A percentile compares a stretch with the other conserved stretches of the same genome.
Evolutionary conservation across 108 stramenopile species (phyloP).

Genomic region (Discostella stelligeroides): DNA sequence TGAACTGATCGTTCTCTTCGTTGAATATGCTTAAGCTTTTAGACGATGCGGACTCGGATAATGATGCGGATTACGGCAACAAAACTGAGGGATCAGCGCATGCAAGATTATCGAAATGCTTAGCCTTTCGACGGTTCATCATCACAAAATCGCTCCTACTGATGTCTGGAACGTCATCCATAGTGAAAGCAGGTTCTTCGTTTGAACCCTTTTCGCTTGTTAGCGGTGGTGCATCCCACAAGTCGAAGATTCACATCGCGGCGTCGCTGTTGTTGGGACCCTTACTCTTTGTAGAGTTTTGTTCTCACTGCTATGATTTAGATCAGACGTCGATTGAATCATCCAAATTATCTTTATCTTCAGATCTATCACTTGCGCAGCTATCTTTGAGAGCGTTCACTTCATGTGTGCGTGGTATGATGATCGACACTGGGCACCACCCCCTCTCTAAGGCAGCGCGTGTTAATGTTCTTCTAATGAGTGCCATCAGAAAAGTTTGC

Average conservation of each 20-base stretch:
- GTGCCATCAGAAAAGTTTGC: slow-evolving; percentile 17
- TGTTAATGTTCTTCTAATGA: slow-evolving; percentile 23
- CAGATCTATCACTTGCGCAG: slow-evolving; percentile 35
- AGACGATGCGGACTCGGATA: slow-evolving; percentile 7
- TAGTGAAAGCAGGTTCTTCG: slow-evolving; percentile 22
- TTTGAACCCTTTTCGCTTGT: slow-evolving; percentile 26
- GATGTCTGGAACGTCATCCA: slow-evolving; percentile 13
- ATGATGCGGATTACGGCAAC: background rate
- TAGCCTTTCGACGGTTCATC: slow-evolving; percentile 39
- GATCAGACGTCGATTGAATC: slow-evolving; percentile 34
- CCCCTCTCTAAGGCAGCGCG: slow-evolving; percentile 30
- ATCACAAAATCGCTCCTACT: slow-evolving; percentile 34
- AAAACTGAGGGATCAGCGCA: background rate
- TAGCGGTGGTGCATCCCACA: slow-evolving; percentile 6
- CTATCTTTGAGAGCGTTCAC: slow-evolving; percentile 39
- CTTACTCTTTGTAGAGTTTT: slow-evolving; percentile 44
- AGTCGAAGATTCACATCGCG: slow-evolving; percentile 15
- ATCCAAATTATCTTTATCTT: background rate
- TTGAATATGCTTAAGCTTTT: slow-evolving; percentile 1
- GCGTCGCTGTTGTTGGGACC: slow-evolving; percentile 33
- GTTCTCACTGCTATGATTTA: slow-evolving; percentile 35
- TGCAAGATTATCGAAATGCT: slow-evolving; percentile 20
- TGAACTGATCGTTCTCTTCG: background rate
- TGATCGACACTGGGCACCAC: slow-evolving; percentile 17
- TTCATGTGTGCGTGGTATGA: slow-evolving; percentile 34